phyloP scores from a whole-genome alignment of 169 alveolate genomes.

The Fabrea salina region DNA sequence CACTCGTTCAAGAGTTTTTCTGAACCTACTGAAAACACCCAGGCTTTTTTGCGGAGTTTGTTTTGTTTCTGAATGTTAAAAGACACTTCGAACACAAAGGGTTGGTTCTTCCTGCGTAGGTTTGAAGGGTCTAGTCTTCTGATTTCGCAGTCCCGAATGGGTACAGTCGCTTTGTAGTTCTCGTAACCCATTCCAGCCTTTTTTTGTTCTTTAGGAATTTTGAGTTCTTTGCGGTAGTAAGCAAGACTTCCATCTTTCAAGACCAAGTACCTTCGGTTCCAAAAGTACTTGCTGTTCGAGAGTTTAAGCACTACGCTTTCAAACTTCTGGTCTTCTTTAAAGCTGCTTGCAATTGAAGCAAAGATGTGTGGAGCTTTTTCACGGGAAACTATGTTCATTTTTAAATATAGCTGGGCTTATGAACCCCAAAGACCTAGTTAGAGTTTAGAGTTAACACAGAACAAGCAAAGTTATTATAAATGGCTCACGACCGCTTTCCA shows the following conservation, averaged over 20 bases:
- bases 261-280: constrained; percentile 18
- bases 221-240: not conserved
- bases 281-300: constrained; percentile 24
- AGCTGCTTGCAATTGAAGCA: not conserved
- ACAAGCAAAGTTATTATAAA: too few species aligned
- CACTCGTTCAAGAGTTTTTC: not conserved
- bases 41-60: not conserved
- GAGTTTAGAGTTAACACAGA: too few species aligned
- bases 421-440: too few species aligned
- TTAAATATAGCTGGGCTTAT: too few species aligned
- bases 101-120: not conserved
- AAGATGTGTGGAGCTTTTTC: too few species aligned
- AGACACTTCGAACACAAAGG: constrained; percentile 1
- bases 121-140: not conserved
- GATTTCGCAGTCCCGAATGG: not conserved
- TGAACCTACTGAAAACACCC: not conserved
- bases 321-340: not conserved
- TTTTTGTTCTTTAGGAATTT: not conserved
- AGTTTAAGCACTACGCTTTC: constrained; percentile 18
- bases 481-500: constrained; percentile 25
- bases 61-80: not conserved
- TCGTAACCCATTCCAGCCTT: not conserved
- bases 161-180: constrained; percentile 3
- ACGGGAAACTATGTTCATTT: too few species aligned
- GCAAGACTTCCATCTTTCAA: not conserved